Base-by-base conservation (phyloP, 305 asterid species). In the Fraxinus latifolia region DNA sequence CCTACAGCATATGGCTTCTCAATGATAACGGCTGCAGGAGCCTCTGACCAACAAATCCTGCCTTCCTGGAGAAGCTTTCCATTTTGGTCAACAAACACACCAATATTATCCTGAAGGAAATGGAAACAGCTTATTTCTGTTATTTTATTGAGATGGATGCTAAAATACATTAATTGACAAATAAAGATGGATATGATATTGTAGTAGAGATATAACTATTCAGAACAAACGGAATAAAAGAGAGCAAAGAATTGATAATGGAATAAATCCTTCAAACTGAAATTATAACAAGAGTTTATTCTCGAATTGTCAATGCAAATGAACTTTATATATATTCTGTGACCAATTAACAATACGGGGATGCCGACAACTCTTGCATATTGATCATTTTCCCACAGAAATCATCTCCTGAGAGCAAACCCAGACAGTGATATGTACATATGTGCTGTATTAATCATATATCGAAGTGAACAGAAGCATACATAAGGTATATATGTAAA, bases 51-150 rank as follows among this genome's bases (percentile, higher is more conserved):
- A 90, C 97, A 93, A 83, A 96, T 85, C 90, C 97, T 91, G 85
- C 98, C 99, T 83, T 92, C 99, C 85, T 92, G 99, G 68, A 91
- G 94, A 88, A 94, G 97, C 91, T 96, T 96, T 29, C 99, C 99
- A 68, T 94, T 96, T 92, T 96, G 97, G 87, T 96, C 97, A 80
- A 96, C 97, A 89, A 96, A 90, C 81, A 96, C 94, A 79, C 99
- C 99, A 83, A 96, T 94, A 85, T 96, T 96, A 85, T 96, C 99
- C 99, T 96, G 89, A 80, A 82, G 58, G 80, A 82, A 88, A 78
- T 31, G 77, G 53, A 74, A 80, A 76, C 34, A 53, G 44, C 77
- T 79, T 53, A 79, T 55, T 70, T 65, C 70, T 77, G 60, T 72
- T 73, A 82, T 39, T 74, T 83, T 29, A 72, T 70, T 33, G 65